Evolutionary conservation across 495 filamentous ascomycete genomes (phyloP), one percentile per base, ranked within the genome.

Genomic region (Neohortaea acidophila): DNA sequence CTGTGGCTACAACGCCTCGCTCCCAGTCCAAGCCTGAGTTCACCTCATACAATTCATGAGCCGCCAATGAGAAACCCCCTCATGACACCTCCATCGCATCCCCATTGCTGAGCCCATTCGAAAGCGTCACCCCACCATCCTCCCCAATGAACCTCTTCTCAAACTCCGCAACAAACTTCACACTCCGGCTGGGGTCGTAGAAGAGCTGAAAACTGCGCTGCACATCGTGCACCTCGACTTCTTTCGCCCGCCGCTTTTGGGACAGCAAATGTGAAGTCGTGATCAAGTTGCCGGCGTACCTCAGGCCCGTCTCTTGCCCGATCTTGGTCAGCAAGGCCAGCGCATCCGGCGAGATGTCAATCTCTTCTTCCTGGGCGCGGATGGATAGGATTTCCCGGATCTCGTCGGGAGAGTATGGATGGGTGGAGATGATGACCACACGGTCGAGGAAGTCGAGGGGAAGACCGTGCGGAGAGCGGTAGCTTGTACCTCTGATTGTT

Each of bases 401-500:
- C 54, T 97, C 85, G 29, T 92, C 81, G 4, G 66, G 59, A 4
- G 60, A 69, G 67, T 99, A 96, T n/a, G 79, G 60, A 43, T 89
- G 81, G 2, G 91, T 96, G 66, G 84, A 87, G 52, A 96, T 82
- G 56, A 99, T 99, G 38, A 92, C 81, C 23, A 94, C 79, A 11
- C 91, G 81, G 53, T 96, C 89, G 7, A 96, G 72, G 63, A 99
- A 93, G 57, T 99, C 89, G 21, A 94, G 75, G 0, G 91, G 89
- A 4, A 99, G 62, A 2, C 89, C 89, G 58, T 96, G 89, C 1
- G 89, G 87, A 41, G 79, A 83, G 40, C 72, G 77, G 61, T 93
- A 89, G 49, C 77, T 83, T 22, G 91, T 99, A 22, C 91, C 89
- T 9, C 91, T 72, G 48, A 99, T 94, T 33, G 74, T 72, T n/a